A percentile compares a stretch with the other conserved stretches of the same genome.
Conservation (phyloP, 305 asterid species). For the Solanum hybrid region DNA sequence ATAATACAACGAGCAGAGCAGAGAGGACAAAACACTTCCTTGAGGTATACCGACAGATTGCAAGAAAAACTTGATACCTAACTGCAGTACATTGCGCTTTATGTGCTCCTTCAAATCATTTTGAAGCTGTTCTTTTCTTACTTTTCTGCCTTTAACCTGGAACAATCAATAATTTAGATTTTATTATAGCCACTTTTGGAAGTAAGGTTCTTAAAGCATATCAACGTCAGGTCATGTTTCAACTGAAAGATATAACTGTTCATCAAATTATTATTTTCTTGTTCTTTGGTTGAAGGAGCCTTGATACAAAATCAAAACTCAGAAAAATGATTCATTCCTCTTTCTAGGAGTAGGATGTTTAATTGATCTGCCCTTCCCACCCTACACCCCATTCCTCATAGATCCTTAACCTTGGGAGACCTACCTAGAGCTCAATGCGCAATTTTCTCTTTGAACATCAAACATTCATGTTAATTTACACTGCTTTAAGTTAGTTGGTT, state of each 20-base stretch:
- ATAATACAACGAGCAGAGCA: constrained; percentile 77
- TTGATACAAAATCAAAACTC: neutral
- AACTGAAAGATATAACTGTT: neutral
- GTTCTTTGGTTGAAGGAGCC: neutral
- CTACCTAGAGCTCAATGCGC: neutral
- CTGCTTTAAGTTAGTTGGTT: neutral
- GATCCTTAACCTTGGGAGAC: neutral
- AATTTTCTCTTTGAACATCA: neutral
- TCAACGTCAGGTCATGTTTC: neutral
- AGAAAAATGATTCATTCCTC: neutral
- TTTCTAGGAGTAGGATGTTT: neutral
- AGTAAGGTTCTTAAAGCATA: constrained; percentile 3
- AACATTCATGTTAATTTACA: neutral
- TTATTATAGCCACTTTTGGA: neutral
- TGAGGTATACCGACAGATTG: constrained; percentile 86
- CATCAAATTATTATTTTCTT: neutral
- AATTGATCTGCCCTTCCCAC: neutral
- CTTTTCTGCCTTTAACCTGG: constrained; percentile 38
- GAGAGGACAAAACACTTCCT: constrained; percentile 73
- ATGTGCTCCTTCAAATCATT: constrained; percentile 55
- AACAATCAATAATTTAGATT: constrained; percentile 4
- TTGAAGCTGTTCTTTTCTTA: constrained; percentile 35
- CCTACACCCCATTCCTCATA: neutral
- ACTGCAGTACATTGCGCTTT: constrained; percentile 46
- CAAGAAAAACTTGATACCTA: constrained; percentile 44